Evolutionary conservation across 139 green algal species (phyloP), one percentile per base, ranked within the genome.

Genomic region (Chlorella sp.): DNA sequence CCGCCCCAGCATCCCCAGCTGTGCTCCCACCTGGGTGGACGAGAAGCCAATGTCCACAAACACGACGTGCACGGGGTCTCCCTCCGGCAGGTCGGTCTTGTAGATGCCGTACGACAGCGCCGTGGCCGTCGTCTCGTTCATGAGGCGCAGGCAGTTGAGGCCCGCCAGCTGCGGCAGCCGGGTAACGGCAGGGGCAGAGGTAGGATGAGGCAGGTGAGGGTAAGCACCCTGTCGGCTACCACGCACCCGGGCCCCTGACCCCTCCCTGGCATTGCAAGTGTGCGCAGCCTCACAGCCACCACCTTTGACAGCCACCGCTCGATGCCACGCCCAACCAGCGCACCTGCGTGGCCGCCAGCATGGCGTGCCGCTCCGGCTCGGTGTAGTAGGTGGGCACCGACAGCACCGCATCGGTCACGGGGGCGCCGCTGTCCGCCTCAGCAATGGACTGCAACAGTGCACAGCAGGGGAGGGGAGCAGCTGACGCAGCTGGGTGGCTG

Each of bases 51-150:
- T 80, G 87, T 99, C 98, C 26, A 99, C 93, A 81, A 99, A 99
- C 7, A 83, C 97, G 12, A 99, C 96, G 80, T 99, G 89, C 26
- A 96, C 75, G 0, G 96, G 90, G 0, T 98, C 93, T 0, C 88
- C 91, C 70, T 98, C 96, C 5, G 95, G 93, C 57, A 99, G 93
- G 83, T 99, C 96, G 17, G 96, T 99, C 89, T 99, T 99, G 93
- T 97, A 99, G 85, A 99, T 99, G 82, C 98, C 98, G 84, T 99
- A 99, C 20, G 94, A 89, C 44, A 99, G 93, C 13, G 98, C 97
- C 2, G 95, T 98, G 76, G 97, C 97, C 25, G 97, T 99, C 25
- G 92, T 98, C 56, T 99, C 98, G 85, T 98, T 96, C 87, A 99
- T 93, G 60, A 99, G 90, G 36, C 97, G 93, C 86, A 99, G 87